Percentiles rank a stretch among this genome's conserved stretches.
phyloP scores from a whole-genome alignment of 2,329 filamentous ascomycete genomes.

The Drechslerella dactyloides region DNA sequence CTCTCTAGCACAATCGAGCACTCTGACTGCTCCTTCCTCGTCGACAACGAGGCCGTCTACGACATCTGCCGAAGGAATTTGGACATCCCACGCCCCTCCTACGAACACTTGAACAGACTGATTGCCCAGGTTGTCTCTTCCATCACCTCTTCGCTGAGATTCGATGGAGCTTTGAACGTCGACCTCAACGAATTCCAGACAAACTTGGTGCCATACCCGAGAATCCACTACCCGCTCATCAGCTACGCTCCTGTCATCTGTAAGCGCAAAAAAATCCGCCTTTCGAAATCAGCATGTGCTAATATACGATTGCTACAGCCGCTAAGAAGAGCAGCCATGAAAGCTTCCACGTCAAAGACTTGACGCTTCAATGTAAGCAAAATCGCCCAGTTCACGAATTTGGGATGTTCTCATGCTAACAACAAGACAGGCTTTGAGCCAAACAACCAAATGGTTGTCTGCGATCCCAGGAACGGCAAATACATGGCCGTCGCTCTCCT shows the following conservation, averaged over 20 bases:
- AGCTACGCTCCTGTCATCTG: conserved; percentile 70
- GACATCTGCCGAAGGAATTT: conserved; percentile 71
- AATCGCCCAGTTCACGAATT: neutral
- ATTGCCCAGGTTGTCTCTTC: conserved; percentile 73
- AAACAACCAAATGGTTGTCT: conserved; percentile 74
- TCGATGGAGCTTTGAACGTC: conserved; percentile 71
- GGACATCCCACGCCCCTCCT: conserved; percentile 69
- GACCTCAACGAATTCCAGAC: conserved; percentile 74
- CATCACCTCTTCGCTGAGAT: conserved; percentile 70
- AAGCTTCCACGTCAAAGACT: conserved; percentile 82
- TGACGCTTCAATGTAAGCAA: conserved; percentile 68
- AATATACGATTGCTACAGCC: conserved; percentile 23
- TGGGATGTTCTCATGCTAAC: conserved; percentile 11
- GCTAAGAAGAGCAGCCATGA: conserved; percentile 80
- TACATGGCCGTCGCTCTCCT: conserved; percentile 73
- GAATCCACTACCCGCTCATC: conserved; percentile 72
- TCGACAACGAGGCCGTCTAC: conserved; percentile 73
- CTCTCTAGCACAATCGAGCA: conserved; percentile 67
- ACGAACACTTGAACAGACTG: conserved; percentile 70
- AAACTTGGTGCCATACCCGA: conserved; percentile 71
- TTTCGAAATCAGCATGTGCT: neutral
- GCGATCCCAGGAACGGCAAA: conserved; percentile 70
- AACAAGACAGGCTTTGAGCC: conserved; percentile 66
- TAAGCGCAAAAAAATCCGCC: neutral
- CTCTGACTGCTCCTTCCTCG: conserved; percentile 72